Evolutionary conservation across 2,329 filamentous ascomycete species (phyloP), one percentile per base, ranked within the genome.

Genomic region (Fusarium sp.): DNA sequence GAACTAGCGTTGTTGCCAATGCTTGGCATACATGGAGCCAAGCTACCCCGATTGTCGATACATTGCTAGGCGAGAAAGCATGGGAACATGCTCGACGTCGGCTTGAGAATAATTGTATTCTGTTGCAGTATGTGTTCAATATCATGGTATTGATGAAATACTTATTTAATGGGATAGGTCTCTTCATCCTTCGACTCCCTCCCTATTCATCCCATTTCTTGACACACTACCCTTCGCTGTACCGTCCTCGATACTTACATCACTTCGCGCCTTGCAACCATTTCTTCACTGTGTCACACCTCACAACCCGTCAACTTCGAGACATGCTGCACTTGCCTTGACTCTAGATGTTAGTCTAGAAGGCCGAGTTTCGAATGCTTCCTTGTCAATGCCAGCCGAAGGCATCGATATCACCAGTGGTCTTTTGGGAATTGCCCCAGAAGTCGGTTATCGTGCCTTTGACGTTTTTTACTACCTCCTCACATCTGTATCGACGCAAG

Each of bases 391-490:
- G 8, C 95, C 95, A 0, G 91, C 93, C 36, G 91, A 93, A 3
- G 96, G 96, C 14, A 91, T 99, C 64, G 92, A 99, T 77, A 96
- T 93, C 0, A 81, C 85, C 16, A 89, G 89, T 67, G 96, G 95
- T 44, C 84, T 99, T 8, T 83, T 97, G n/a, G 89, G 91, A 61
- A 88, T 99, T 13, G 92, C 96, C 0, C 80, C 89, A 0, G 89
- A 97, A 76, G 77, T 88, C 6, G 96, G 96, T 9, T 93, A 93
- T 79, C 90, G 96, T 67, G 96, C 95, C 3, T 99, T 99, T 74
- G 95, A 99, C 76, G 96, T 97, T 54, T 98, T 99, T 77, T 98
- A 99, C 82, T 98, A 97, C 75, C 88, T 99, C 1, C 86, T 98
- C 42, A 96, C 94, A 0, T 93, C 92, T 14, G 91, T 92, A 0